phyloP scores from a whole-genome alignment of 139 green algal genomes.

The Ettlia oleoabundans region DNA sequence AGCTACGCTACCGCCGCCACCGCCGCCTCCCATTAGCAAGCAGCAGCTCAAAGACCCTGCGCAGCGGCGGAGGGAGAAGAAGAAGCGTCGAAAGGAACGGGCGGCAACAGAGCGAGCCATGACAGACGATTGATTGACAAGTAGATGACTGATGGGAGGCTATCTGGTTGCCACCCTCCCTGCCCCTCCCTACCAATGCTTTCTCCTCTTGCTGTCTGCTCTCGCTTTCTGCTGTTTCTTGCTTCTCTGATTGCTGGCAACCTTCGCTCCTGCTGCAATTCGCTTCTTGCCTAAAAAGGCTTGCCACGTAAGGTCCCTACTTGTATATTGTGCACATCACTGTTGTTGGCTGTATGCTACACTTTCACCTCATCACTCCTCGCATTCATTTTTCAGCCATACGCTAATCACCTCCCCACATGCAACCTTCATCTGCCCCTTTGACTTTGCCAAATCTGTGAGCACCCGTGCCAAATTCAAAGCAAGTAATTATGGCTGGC shows the following conservation, averaged over 20 bases:
- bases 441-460: too few relatives aligned
- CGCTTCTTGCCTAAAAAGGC: too few relatives aligned
- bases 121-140: slow-evolving; percentile 15
- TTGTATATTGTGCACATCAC: too few relatives aligned
- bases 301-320: too few relatives aligned
- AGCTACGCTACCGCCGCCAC: slow-evolving; percentile 51
- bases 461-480: too few relatives aligned
- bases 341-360: too few relatives aligned
- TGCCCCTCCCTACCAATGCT: neutral
- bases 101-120: neutral
- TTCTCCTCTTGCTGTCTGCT: too few relatives aligned
- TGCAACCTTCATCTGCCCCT: too few relatives aligned
- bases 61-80: slow-evolving; percentile 21
- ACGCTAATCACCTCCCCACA: too few relatives aligned
- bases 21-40: slow-evolving; percentile 3
- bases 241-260: neutral
- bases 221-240: neutral
- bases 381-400: too few relatives aligned
- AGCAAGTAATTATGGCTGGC: too few relatives aligned
- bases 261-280: neutral
- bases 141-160: neutral
- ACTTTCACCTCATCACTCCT: too few relatives aligned
- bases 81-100: slow-evolving; percentile 28
- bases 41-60: slow-evolving; percentile 2
- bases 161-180: neutral